Percentiles rank a stretch among this genome's conserved stretches.
Evolutionary conservation across 2,329 filamentous ascomycete species (phyloP).

Genomic region (Diplodia scrobiculata): DNA sequence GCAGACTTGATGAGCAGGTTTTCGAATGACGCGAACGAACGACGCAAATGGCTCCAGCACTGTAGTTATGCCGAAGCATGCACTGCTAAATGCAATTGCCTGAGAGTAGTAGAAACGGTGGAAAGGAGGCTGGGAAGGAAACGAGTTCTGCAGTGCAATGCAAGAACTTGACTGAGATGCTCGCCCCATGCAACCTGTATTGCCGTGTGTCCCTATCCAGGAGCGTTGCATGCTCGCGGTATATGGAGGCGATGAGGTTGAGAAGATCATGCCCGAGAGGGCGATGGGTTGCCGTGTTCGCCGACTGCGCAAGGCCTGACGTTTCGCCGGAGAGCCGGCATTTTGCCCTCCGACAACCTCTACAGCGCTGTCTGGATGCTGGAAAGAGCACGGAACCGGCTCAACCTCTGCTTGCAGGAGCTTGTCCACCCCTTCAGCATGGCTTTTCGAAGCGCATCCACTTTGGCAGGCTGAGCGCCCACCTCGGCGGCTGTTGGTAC

Average conservation of each 20-base stretch:
- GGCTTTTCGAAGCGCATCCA: not conserved
- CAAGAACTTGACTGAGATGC: not conserved
- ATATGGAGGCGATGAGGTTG: constrained; percentile 13
- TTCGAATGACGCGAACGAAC: not conserved
- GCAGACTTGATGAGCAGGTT: not conserved
- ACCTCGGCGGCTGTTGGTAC: not conserved
- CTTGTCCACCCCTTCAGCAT: not conserved
- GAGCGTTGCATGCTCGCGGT: not conserved
- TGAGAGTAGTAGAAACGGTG: not conserved
- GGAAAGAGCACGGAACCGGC: not conserved
- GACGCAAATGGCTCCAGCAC: not conserved
- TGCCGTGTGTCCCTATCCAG: not conserved
- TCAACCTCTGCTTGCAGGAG: constrained; percentile 4
- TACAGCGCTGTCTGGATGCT: constrained; percentile 13
- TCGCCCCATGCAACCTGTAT: not conserved
- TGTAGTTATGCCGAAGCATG: not conserved
- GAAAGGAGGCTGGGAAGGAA: not conserved
- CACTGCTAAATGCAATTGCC: not conserved
- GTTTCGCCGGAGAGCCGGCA: constrained; percentile 28
- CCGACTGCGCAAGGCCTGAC: constrained; percentile 23
- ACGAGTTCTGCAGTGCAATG: not conserved
- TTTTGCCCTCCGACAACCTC: constrained; percentile 26
- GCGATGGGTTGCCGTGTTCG: constrained; percentile 9
- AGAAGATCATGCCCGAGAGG: constrained; percentile 11
- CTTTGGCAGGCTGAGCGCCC: not conserved